phyloP scores from a whole-genome alignment of 2,329 filamentous ascomycete genomes.

The Colletotrichum lentis region DNA sequence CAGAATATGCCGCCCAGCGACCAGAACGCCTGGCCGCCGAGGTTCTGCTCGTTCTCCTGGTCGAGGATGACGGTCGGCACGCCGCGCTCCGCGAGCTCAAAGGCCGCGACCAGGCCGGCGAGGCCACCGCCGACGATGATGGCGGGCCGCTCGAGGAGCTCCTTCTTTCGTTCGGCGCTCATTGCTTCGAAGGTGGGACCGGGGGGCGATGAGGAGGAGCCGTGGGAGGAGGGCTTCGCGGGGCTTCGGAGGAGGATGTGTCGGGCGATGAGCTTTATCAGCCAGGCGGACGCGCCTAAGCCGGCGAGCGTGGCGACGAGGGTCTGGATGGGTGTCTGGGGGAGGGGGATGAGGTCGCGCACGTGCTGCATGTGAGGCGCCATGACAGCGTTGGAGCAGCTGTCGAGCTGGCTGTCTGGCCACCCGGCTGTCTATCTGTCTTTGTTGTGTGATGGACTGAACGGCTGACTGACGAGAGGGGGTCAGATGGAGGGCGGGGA shows the following conservation, averaged over 20 bases:
- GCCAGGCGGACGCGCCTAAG: conserved; percentile 31
- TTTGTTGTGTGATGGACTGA: not conserved
- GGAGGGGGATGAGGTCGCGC: conserved; percentile 24
- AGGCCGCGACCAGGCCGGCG: conserved; percentile 67
- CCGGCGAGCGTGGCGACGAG: conserved; percentile 31
- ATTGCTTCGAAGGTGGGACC: conserved; percentile 31
- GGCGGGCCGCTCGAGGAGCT: conserved; percentile 50
- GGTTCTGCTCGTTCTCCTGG: conserved; percentile 64
- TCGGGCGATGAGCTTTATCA: conserved; percentile 34
- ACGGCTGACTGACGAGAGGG: not conserved
- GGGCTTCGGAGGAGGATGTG: conserved; percentile 34
- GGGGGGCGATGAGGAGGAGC: conserved; percentile 20
- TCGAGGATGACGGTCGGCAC: conserved; percentile 63
- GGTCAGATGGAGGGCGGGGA: not conserved
- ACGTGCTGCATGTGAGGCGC: conserved; percentile 14
- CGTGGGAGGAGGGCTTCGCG: conserved; percentile 26
- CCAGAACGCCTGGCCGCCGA: conserved; percentile 71
- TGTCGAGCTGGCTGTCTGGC: not conserved
- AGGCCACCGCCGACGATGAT: conserved; percentile 66
- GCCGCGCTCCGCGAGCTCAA: conserved; percentile 60
- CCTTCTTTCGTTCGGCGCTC: conserved; percentile 18
- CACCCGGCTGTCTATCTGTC: not conserved
- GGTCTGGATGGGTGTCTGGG: conserved; percentile 29
- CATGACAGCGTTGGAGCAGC: conserved; percentile 4
- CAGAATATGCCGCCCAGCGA: conserved; percentile 69